Evolutionary conservation across 176 grass and related monocot species (phyloP).

Genomic region (Puccinellia tenuiflora): DNA sequence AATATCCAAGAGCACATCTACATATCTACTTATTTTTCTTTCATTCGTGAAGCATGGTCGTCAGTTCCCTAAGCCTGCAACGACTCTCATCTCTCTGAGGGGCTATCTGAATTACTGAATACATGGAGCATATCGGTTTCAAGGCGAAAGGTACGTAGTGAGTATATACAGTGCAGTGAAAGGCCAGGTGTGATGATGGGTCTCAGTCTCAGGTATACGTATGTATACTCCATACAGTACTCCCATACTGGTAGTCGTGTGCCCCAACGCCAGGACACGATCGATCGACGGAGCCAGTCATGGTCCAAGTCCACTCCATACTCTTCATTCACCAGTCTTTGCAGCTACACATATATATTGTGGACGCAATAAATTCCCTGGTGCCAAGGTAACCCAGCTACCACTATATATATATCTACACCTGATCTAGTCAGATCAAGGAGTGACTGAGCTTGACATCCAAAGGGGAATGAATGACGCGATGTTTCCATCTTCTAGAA

Average conservation of each 20-base stretch:
- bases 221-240: no score
- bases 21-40: no score
- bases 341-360: not conserved
- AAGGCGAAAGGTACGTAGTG: no score
- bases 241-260: not conserved
- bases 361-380: not conserved
- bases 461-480: not conserved
- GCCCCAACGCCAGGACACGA: not conserved
- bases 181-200: no score
- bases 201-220: not conserved
- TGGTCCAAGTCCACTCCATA: slow-evolving; percentile 13
- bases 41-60: no score
- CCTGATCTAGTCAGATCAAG: not conserved
- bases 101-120: no score
- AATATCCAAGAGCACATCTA: no score
- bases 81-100: no score
- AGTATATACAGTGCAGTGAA: no score
- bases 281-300: not conserved
- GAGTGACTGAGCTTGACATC: not conserved
- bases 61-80: no score
- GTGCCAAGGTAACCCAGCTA: not conserved
- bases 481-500: not conserved
- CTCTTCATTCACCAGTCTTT: not conserved
- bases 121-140: no score
- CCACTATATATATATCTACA: not conserved